Conservation (phyloP, 2,329 filamentous ascomycete species). For the Exserohilum turcica region DNA sequence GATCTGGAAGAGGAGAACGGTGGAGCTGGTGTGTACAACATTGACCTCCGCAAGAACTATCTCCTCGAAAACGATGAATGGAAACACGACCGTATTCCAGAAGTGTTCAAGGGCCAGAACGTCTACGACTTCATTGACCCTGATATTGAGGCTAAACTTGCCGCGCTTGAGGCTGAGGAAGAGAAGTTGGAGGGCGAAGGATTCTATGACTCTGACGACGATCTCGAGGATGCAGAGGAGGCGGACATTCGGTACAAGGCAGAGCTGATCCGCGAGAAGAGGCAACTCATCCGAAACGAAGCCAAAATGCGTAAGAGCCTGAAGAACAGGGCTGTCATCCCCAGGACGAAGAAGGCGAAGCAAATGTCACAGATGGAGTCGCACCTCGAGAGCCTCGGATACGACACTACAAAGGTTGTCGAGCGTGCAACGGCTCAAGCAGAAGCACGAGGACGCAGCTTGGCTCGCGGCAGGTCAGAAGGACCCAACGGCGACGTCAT, state of each 20-base stretch:
- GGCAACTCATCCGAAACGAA: slow-evolving; percentile 88
- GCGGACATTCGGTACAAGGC: slow-evolving; percentile 89
- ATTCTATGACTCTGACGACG: slow-evolving; percentile 78
- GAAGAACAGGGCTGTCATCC: slow-evolving; percentile 96
- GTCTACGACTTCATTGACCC: slow-evolving; percentile 97
- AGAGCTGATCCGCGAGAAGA: slow-evolving; percentile 93
- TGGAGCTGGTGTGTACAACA: slow-evolving; percentile 93
- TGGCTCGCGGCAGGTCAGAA: slow-evolving; percentile 63
- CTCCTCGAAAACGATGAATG: slow-evolving; percentile 85
- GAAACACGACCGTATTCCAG: slow-evolving; percentile 95
- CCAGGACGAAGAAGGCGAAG: slow-evolving; percentile 79
- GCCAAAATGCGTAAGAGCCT: slow-evolving; percentile 93
- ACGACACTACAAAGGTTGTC: slow-evolving; percentile 77
- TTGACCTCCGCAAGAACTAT: slow-evolving; percentile 88
- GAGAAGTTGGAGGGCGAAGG: slow-evolving; percentile 89
- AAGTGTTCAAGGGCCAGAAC: slow-evolving; percentile 94
- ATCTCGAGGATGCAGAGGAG: slow-evolving; percentile 86
- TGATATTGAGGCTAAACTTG: slow-evolving; percentile 92
- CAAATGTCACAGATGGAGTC: slow-evolving; percentile 85
- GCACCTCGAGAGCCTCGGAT: slow-evolving; percentile 81
- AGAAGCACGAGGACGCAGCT: slow-evolving; percentile 73
- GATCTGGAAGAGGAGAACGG: slow-evolving; percentile 92
- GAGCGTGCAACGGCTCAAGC: slow-evolving; percentile 68
- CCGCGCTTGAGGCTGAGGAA: slow-evolving; percentile 92
- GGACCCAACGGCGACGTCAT: slow-evolving; percentile 67